Conservation (phyloP, 202 grass and related monocot genomes). For the Dendrocalamus latiflorus region DNA sequence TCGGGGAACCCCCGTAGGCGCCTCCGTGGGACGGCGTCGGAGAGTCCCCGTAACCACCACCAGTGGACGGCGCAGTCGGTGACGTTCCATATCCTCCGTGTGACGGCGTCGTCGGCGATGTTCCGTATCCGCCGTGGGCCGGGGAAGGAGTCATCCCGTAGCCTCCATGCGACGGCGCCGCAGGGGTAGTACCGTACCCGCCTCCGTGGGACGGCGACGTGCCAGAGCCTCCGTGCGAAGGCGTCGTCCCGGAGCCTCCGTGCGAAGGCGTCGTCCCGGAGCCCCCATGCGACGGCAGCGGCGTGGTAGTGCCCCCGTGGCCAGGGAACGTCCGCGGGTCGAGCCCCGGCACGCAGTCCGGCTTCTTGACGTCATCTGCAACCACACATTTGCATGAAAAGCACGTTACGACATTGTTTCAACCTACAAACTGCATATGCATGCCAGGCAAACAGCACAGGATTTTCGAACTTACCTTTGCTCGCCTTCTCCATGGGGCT, state of each 20-base stretch:
- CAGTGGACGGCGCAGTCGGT: background rate
- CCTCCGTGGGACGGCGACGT: conserved; percentile 15
- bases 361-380: conserved; percentile 44
- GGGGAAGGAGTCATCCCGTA: background rate
- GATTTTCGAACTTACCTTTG: conserved; percentile 9
- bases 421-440: background rate
- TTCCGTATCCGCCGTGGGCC: background rate
- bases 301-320: conserved; percentile 4
- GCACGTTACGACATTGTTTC: background rate
- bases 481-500: conserved; percentile 4
- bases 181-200: background rate
- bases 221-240: conserved; percentile 9
- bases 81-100: background rate
- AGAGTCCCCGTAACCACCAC: conserved; percentile 24
- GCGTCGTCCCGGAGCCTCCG: background rate
- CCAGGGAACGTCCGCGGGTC: conserved; percentile 37
- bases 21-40: conserved; percentile 19
- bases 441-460: background rate
- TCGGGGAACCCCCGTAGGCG: background rate
- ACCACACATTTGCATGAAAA: background rate
- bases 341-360: conserved; percentile 48
- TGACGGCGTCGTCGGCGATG: background rate
- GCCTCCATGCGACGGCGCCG: conserved; percentile 11
- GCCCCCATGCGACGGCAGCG: background rate
- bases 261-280: conserved; percentile 16